Evolutionary conservation across 768 basidiomycete species (phyloP), one percentile per base, ranked within the genome.

Genomic region (Boletus patriciae): DNA sequence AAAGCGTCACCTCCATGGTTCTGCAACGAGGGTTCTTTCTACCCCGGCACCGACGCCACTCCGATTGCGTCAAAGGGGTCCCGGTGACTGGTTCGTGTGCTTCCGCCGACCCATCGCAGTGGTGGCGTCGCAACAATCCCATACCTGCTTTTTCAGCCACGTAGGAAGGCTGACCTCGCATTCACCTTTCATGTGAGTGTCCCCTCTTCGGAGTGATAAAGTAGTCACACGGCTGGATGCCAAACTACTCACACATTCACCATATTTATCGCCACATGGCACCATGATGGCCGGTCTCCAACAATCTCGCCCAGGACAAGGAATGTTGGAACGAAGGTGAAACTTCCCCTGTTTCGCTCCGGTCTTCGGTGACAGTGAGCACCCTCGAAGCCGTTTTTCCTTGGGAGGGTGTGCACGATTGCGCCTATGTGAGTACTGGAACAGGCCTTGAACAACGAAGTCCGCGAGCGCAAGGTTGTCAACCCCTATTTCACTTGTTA

Each of bases 71-170:
- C 67, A 9, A 52, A 46, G n/a, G n/a, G n/a, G n/a, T 41, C 63
- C 73, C 50, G 4, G 25, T 25, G 25, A 50, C 64, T 34, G 71
- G 27, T 29, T 23, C 65, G 1, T 64, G 47, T 50, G 0, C 59
- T 27, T 34, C 72, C 47, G 76, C 79, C 7, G 78, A 81, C 59
- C 80, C 79, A 18, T 62, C 69, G n/a, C 79, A 79, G 59, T 55
- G 73, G 9, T 4, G 58, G 27, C 27, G 25, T 25, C 70, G 11
- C 74, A 77, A 53, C 66, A 71, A 38, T 47, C 73, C 0, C 65
- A 67, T 33, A 19, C 66, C 13, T 38, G 71, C 12, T 70, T 78
- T 49, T 75, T 78, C 58, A 61, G 67, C 31, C 75, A 78, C 40
- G 66, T 71, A 16, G 76, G 77, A 7, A 64, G 60, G 46, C 72